These are phyloP conservation scores for Macroventuria anomochaeta DNA, from an alignment of 2,329 filamentous ascomycete genomes.

Conservation along the genomic window DNA sequence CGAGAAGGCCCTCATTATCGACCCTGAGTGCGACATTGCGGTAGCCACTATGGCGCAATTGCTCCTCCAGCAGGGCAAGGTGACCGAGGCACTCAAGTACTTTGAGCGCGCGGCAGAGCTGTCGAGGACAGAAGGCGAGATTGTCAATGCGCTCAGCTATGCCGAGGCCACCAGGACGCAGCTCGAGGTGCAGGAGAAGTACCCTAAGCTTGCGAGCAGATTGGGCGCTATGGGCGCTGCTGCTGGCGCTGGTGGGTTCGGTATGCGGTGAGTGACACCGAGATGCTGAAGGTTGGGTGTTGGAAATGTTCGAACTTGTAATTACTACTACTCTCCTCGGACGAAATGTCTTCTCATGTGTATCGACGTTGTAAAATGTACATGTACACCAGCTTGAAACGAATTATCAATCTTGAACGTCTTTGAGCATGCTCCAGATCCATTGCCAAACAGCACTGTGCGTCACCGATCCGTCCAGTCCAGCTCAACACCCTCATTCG, in stretches of 20 bases:
- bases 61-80: slow-evolving; percentile 95
- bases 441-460: too few species aligned
- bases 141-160: slow-evolving; percentile 94
- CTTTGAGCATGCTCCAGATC: too few species aligned
- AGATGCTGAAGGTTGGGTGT: neutral
- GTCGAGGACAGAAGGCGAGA: slow-evolving; percentile 91
- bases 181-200: slow-evolving; percentile 71
- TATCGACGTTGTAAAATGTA: slow-evolving; percentile 15
- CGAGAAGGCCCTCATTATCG: slow-evolving; percentile 96
- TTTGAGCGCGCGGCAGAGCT: slow-evolving; percentile 97
- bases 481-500: too few species aligned
- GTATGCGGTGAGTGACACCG: slow-evolving; percentile 39
- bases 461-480: too few species aligned
- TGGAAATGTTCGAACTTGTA: slow-evolving; percentile 12
- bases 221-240: slow-evolving; percentile 55
- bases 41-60: slow-evolving; percentile 99
- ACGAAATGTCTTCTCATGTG: slow-evolving; percentile 4
- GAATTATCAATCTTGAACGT: neutral
- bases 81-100: slow-evolving; percentile 92
- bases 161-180: slow-evolving; percentile 96
- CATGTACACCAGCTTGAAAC: slow-evolving; percentile 15
- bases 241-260: slow-evolving; percentile 35
- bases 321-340: slow-evolving; percentile 10
- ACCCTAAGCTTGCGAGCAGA: slow-evolving; percentile 57
- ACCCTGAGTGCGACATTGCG: slow-evolving; percentile 97